These are phyloP conservation scores for Phytophthora pini DNA, from an alignment of 352 stramenopile species.

Conservation along the genomic window DNA sequence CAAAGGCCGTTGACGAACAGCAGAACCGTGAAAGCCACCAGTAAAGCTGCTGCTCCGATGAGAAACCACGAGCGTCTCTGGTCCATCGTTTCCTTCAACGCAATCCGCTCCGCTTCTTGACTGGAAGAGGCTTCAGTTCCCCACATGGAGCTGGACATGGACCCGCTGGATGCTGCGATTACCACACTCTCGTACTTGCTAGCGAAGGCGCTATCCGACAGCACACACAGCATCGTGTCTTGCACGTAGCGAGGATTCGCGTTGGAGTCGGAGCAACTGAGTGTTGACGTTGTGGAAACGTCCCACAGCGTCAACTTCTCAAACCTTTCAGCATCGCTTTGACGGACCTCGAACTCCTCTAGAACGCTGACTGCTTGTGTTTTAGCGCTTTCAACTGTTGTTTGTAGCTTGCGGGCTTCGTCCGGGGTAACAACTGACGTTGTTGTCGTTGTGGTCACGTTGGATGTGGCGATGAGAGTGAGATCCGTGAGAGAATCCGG, in stretches of 20 bases:
- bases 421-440: constrained; percentile 20
- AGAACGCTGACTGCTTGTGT: constrained; percentile 22
- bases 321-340: constrained; percentile 44
- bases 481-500: constrained; percentile 33
- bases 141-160: constrained; percentile 23
- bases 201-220: constrained; percentile 47
- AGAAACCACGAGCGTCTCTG: constrained; percentile 46
- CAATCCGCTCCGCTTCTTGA: constrained; percentile 23
- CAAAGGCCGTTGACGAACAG: constrained; percentile 35
- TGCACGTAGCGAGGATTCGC: constrained; percentile 44
- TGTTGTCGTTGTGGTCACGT: neutral
- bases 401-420: constrained; percentile 22
- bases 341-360: constrained; percentile 54
- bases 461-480: constrained; percentile 23
- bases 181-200: constrained; percentile 47
- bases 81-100: constrained; percentile 39
- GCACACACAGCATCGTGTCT: constrained; percentile 56
- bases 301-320: constrained; percentile 36
- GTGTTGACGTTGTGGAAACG: constrained; percentile 47
- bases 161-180: constrained; percentile 23
- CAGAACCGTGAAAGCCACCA: constrained; percentile 19
- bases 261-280: constrained; percentile 49
- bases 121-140: constrained; percentile 17
- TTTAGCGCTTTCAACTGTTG: neutral
- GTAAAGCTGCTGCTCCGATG: constrained; percentile 31